A percentile compares a stretch with the other conserved stretches of the same genome.
These are phyloP conservation scores for Rhynchosporium graminicola DNA, from an alignment of 2,329 filamentous ascomycete species.

Conservation along the genomic window DNA sequence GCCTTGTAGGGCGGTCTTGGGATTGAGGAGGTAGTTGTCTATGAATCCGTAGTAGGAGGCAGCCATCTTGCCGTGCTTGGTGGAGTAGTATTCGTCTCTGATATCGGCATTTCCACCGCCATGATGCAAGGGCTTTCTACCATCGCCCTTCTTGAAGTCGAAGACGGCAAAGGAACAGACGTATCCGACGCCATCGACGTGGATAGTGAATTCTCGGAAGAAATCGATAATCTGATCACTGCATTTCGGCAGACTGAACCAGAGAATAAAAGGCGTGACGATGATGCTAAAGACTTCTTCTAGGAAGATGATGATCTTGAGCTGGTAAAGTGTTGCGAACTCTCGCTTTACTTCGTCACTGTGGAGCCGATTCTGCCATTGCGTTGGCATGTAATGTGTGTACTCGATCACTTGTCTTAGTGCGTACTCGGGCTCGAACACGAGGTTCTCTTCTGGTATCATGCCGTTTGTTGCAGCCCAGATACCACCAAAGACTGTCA, in stretches of 20 bases:
- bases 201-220: conserved; percentile 95
- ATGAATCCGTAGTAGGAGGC: conserved; percentile 94
- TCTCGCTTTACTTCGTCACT: conserved; percentile 91
- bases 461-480: conserved; percentile 83
- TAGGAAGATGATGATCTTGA: conserved; percentile 87
- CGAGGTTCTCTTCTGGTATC: conserved; percentile 82
- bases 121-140: conserved; percentile 49
- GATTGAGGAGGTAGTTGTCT: conserved; percentile 83
- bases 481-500: conserved; percentile 77
- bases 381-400: conserved; percentile 85
- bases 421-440: conserved; percentile 90
- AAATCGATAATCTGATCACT: conserved; percentile 96
- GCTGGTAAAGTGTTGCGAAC: conserved; percentile 87
- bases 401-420: conserved; percentile 87
- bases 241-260: conserved; percentile 82
- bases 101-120: conserved; percentile 51
- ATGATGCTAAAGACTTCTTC: conserved; percentile 93
- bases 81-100: conserved; percentile 89
- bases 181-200: conserved; percentile 93
- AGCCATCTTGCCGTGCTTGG: conserved; percentile 98
- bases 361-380: conserved; percentile 89
- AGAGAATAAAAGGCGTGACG: conserved; percentile 85
- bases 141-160: conserved; percentile 84
- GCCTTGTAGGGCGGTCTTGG: conserved; percentile 65
- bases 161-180: conserved; percentile 98